phyloP scores from a whole-genome alignment of 192 early-diverging fungal genomes.

The Coemansia sp. region DNA sequence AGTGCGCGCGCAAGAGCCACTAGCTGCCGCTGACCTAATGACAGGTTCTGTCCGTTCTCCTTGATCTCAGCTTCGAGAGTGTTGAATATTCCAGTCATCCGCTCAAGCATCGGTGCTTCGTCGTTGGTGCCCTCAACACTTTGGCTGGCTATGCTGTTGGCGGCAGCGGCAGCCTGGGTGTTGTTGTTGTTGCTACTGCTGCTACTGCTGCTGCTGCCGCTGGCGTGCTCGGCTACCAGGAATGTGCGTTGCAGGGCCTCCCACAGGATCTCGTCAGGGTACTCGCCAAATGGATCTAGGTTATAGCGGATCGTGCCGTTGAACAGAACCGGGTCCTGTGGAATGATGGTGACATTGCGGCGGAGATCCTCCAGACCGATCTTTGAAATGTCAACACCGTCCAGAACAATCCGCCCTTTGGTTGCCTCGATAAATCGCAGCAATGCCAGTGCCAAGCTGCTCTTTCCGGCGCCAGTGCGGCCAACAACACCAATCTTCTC shows the following conservation, averaged over 20 bases:
- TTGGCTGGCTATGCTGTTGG: background rate
- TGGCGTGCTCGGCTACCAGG: constrained; percentile 12
- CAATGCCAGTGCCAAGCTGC: constrained; percentile 66
- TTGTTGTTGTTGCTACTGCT: too few relatives aligned
- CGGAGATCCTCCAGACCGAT: constrained; percentile 75
- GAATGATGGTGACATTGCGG: constrained; percentile 72
- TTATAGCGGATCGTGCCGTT: constrained; percentile 66
- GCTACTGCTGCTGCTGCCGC: background rate
- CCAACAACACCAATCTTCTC: constrained; percentile 56
- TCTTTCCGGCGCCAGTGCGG: constrained; percentile 69
- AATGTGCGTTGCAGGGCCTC: constrained; percentile 16
- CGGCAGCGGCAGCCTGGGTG: background rate
- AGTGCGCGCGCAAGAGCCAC: constrained; percentile 79
- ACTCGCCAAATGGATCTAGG: constrained; percentile 79
- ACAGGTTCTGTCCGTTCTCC: constrained; percentile 74
- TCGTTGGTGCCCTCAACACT: background rate
- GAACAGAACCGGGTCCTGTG: constrained; percentile 65
- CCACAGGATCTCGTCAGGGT: constrained; percentile 66
- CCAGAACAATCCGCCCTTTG: constrained; percentile 67
- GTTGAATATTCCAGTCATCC: constrained; percentile 26
- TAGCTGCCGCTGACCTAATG: constrained; percentile 79
- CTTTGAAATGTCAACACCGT: constrained; percentile 68
- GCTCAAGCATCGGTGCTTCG: background rate
- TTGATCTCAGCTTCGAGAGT: constrained; percentile 27
- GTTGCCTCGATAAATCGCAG: constrained; percentile 76